Percentiles rank a stretch among this genome's conserved stretches.
These are phyloP conservation scores for Eucalyptus camaldulensis DNA, from an alignment of 345 rosid species.

Conservation along the genomic window DNA sequence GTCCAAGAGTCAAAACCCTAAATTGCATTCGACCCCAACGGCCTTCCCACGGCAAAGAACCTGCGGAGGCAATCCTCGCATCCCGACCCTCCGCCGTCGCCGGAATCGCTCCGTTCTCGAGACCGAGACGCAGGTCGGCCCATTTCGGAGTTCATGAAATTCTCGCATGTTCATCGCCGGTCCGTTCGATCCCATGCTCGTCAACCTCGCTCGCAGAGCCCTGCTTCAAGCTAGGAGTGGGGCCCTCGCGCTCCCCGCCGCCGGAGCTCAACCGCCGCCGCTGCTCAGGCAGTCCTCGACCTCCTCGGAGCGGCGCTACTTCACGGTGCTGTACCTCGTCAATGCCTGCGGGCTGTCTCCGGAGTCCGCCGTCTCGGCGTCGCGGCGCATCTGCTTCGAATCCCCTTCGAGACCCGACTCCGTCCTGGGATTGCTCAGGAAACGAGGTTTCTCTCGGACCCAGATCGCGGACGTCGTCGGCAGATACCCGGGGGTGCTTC, in stretches of 20 bases:
- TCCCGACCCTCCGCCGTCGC: background rate
- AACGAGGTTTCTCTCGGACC: conserved; percentile 7
- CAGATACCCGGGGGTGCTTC: background rate
- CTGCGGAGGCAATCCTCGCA: background rate
- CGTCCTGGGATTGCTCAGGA: background rate
- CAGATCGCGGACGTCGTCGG: conserved; percentile 1
- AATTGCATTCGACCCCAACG: background rate
- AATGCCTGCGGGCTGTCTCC: conserved; percentile 17
- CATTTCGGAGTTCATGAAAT: background rate
- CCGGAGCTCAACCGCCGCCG: background rate
- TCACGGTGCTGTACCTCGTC: conserved; percentile 20
- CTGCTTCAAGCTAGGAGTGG: background rate
- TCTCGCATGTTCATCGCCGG: background rate
- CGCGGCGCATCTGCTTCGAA: background rate
- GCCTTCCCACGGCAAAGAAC: background rate
- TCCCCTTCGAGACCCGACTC: conserved; percentile 3
- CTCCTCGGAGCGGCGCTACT: background rate
- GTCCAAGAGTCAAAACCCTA: background rate
- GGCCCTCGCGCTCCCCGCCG: background rate
- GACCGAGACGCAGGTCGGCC: background rate
- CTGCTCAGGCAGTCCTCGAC: background rate
- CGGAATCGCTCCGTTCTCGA: background rate
- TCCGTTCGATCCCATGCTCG: background rate
- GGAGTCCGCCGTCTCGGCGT: conserved; percentile 2
- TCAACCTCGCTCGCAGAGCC: background rate